Percentiles rank a stretch among this genome's conserved stretches.
Evolutionary conservation across 2,329 filamentous ascomycete species (phyloP).

Genomic region (Nigrospora osmanthi): DNA sequence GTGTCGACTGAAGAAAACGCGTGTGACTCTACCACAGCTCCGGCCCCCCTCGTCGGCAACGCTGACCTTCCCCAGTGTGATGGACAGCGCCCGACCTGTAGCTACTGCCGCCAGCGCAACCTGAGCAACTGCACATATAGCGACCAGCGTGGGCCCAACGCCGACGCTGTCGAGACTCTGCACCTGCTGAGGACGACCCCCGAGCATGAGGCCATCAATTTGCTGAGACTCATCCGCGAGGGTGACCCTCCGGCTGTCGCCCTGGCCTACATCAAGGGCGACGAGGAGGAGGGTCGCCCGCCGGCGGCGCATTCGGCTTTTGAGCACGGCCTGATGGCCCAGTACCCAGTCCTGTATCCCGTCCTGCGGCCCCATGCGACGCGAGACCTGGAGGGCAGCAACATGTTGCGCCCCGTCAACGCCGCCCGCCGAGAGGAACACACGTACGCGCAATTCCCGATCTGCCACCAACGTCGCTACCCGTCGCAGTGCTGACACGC

Average conservation of each 20-base stretch:
- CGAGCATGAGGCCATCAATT: neutral
- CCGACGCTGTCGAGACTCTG: neutral
- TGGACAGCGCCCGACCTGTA: neutral
- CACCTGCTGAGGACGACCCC: neutral
- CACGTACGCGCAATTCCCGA: too few relatives aligned
- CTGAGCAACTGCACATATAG: neutral
- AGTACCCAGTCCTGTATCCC: too few relatives aligned
- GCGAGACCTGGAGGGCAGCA: too few relatives aligned
- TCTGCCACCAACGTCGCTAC: too few relatives aligned
- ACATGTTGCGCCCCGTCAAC: too few relatives aligned
- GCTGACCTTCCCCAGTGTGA: slow-evolving; percentile 1
- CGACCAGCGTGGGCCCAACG: neutral
- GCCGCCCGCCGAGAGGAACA: too few relatives aligned
- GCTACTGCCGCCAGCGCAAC: neutral
- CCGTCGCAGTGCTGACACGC: too few relatives aligned
- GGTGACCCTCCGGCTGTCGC: neutral
- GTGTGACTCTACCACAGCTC: neutral
- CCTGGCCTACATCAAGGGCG: neutral
- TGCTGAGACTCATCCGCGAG: neutral
- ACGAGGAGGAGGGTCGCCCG: too few relatives aligned
- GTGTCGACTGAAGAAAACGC: slow-evolving; percentile 1
- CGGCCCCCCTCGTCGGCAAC: neutral
- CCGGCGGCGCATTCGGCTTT: too few relatives aligned
- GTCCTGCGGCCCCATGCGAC: too few relatives aligned
- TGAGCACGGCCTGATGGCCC: too few relatives aligned